Conservation (phyloP, 1,139 yeast genomes). For the Lipomyces yarrowii region DNA sequence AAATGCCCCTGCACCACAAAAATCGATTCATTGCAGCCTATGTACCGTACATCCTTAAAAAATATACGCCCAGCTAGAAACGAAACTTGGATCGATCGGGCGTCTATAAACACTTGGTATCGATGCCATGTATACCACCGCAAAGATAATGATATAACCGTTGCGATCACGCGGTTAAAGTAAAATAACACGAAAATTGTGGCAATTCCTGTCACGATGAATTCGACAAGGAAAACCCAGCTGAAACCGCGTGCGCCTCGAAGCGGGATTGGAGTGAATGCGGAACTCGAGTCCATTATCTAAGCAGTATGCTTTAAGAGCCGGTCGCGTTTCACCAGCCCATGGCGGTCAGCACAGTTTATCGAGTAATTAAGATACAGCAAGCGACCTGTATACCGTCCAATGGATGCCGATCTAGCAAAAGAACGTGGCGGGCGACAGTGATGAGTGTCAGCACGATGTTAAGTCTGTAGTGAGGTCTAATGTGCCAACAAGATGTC, state of each 20-base stretch:
- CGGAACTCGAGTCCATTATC: constrained; percentile 26
- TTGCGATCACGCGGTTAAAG: constrained; percentile 75
- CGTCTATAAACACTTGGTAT: constrained; percentile 56
- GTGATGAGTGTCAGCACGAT: neutral
- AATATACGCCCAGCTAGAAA: constrained; percentile 80
- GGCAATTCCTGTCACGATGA: constrained; percentile 70
- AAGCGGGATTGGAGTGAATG: constrained; percentile 27
- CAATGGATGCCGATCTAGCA: neutral
- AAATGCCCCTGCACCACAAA: constrained; percentile 69
- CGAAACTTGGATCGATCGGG: constrained; percentile 75
- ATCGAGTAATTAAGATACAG: neutral
- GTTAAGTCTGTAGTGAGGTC: too few species aligned
- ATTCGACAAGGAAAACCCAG: constrained; percentile 84
- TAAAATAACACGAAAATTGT: constrained; percentile 70
- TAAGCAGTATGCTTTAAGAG: neutral
- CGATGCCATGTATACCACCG: constrained; percentile 66
- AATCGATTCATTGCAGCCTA: constrained; percentile 70
- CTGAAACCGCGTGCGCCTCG: constrained; percentile 49
- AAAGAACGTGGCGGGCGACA: neutral
- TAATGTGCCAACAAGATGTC: too few species aligned
- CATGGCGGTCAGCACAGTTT: neutral
- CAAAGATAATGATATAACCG: constrained; percentile 53
- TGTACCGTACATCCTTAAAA: constrained; percentile 71
- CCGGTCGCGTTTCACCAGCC: neutral
- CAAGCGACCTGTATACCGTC: neutral